Evolutionary conservation across 2,329 filamentous ascomycete genomes (phyloP).

Genomic region (Bipolaris cookei): DNA sequence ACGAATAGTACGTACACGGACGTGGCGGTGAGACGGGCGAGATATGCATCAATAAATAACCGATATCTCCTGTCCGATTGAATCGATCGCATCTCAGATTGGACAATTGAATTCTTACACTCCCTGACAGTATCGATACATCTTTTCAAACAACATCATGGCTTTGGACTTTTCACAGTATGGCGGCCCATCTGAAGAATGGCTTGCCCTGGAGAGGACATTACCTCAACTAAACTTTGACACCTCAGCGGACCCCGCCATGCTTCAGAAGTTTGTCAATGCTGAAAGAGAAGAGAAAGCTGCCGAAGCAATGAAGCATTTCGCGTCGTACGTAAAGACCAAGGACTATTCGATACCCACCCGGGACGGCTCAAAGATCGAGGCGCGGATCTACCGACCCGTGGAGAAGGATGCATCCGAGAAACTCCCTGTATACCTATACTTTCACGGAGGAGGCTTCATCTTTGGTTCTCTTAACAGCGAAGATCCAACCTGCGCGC

Average conservation of each 20-base stretch:
- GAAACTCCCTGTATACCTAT: conserved; percentile 57
- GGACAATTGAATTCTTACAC: neutral
- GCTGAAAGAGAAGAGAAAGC: conserved; percentile 27
- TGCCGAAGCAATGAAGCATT: conserved; percentile 26
- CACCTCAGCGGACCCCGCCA: conserved; percentile 22
- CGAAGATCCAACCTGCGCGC: conserved; percentile 61
- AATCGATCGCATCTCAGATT: neutral
- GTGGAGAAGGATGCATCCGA: conserved; percentile 38
- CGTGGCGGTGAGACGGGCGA: neutral
- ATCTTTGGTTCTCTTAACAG: conserved; percentile 61
- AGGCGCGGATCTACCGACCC: conserved; percentile 58
- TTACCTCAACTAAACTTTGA: conserved; percentile 34
- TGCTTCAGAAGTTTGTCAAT: conserved; percentile 30
- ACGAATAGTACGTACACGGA: neutral
- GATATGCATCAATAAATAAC: neutral
- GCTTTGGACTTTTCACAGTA: conserved; percentile 15
- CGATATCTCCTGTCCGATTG: neutral
- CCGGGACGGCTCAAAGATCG: conserved; percentile 55
- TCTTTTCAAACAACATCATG: neutral
- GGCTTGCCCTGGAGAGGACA: conserved; percentile 41
- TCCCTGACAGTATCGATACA: neutral
- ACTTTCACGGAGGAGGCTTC: conserved; percentile 62
- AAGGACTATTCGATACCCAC: conserved; percentile 46
- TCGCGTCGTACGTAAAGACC: conserved; percentile 32
- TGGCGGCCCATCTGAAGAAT: conserved; percentile 35